Evolutionary conservation across 495 filamentous ascomycete genomes (phyloP).

Genomic region (Xylaria intraflava): DNA sequence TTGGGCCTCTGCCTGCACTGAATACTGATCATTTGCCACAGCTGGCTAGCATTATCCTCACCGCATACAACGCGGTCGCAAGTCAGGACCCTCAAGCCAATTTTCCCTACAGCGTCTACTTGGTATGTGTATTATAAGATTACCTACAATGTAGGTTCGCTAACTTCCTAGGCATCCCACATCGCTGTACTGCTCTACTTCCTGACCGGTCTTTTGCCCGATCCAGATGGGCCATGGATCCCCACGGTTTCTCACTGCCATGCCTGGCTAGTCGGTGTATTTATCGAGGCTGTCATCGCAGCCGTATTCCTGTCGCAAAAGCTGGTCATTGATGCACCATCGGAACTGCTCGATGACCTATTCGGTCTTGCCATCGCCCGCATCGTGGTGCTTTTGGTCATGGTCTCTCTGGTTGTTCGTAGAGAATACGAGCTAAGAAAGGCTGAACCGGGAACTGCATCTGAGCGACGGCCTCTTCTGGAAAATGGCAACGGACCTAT

Average conservation of each 20-base stretch:
- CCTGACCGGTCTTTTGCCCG: slow-evolving; percentile 26
- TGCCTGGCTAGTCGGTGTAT: slow-evolving; percentile 22
- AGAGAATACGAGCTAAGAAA: slow-evolving; percentile 20
- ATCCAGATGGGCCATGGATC: slow-evolving; percentile 30
- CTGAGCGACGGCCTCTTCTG: slow-evolving; percentile 24
- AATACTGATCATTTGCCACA: slow-evolving; percentile 8
- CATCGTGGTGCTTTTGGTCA: slow-evolving; percentile 21
- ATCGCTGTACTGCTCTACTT: slow-evolving; percentile 26
- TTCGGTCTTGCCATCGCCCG: slow-evolving; percentile 22
- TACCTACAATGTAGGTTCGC: not conserved
- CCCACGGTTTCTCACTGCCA: slow-evolving; percentile 22
- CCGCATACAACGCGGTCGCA: slow-evolving; percentile 18
- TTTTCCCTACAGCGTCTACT: slow-evolving; percentile 29
- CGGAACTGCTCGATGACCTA: slow-evolving; percentile 14
- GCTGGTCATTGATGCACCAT: slow-evolving; percentile 17
- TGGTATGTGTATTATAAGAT: slow-evolving; percentile 11
- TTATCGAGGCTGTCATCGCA: slow-evolving; percentile 23
- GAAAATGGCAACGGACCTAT: slow-evolving; percentile 21
- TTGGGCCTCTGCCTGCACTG: not conserved
- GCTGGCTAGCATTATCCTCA: slow-evolving; percentile 21
- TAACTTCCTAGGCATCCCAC: slow-evolving; percentile 16
- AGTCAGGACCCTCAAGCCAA: slow-evolving; percentile 13
- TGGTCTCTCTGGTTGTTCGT: slow-evolving; percentile 22
- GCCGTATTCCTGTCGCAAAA: slow-evolving; percentile 20
- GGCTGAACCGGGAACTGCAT: slow-evolving; percentile 6